Evolutionary conservation across 768 basidiomycete genomes (phyloP), one percentile per base, ranked within the genome.

Genomic region (Tylopilus sp.): DNA sequence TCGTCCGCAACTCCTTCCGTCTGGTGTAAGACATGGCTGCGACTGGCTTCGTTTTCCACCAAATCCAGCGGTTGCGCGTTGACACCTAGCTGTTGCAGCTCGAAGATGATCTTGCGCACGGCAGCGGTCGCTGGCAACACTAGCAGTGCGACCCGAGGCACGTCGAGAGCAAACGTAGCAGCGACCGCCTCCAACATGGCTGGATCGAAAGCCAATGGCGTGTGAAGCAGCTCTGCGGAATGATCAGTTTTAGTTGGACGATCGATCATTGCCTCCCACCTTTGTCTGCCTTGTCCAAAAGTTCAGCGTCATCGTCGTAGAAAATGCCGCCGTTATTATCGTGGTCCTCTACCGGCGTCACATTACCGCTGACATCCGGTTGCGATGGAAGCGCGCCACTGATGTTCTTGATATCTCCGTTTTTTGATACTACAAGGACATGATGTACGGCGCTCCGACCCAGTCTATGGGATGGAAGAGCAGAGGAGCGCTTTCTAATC

Each of bases 121-220:
- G 86, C 75, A 17, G 81, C 79, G 22, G 74, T 74, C 7, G 87
- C 75, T 4, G 84, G 84, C 33, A 91, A 64, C 17, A 89, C 83
- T n/a, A 91, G 72, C 17, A 91, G 71, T 19, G 81, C 89, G 13
- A 81, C 61, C 36, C 77, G 75, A 34, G 86, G 84, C 21, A 91
- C 89, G 49, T 89, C 87, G 19, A 89, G 64, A 17, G 87, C 89
- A 64, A 91, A 86, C 5, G 77, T 75, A 11, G 81, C 78, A 6
- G 85, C 88, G 44, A 91, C 76, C 3, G 84, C 84, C 63, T 91
- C 89, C 58, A 90, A 62, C 29, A 76, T 69, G 55, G 75, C 72
- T 7, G 78, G 74, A 60, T 82, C 78, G 57, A 86, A 78, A 16
- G 80, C 79, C 33, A 84, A 79, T 34, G 76, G 69, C 3, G 74